A percentile compares a stretch with the other conserved stretches of the same genome.
These are phyloP conservation scores for Ambispora gerdemannii DNA, from an alignment of 192 early-diverging fungal species.

Conservation along the genomic window DNA sequence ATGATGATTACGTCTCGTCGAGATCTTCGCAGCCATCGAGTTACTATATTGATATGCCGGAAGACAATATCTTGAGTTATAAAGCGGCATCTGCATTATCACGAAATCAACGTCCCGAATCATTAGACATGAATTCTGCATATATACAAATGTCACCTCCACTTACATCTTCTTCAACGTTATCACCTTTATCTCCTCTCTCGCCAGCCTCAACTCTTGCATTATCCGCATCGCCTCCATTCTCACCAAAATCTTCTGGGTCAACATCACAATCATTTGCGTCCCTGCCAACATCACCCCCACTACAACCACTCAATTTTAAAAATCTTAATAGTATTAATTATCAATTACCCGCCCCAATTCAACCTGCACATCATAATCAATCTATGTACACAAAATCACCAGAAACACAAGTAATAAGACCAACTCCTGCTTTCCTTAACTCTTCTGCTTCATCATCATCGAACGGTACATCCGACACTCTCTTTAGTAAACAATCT, in stretches of 20 bases:
- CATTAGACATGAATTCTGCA: background rate
- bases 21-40: background rate
- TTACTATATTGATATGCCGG: background rate
- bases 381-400: background rate
- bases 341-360: background rate
- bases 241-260: no score
- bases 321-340: background rate
- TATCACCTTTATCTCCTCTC: background rate
- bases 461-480: no score
- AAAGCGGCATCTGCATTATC: background rate
- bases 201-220: background rate
- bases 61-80: background rate
- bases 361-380: background rate
- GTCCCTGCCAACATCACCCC: background rate
- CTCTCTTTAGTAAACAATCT: no score
- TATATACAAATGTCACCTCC: background rate
- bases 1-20: background rate
- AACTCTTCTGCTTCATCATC: background rate
- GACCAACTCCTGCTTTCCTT: background rate
- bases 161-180: conserved; percentile 14
- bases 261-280: no score
- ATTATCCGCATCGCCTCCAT: background rate
- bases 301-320: background rate
- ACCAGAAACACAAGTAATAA: background rate
- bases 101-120: background rate